Percentiles rank a stretch among this genome's conserved stretches.
These are phyloP conservation scores for Manihot esculenta DNA, from an alignment of 441 rosid genomes.

Conservation along the genomic window DNA sequence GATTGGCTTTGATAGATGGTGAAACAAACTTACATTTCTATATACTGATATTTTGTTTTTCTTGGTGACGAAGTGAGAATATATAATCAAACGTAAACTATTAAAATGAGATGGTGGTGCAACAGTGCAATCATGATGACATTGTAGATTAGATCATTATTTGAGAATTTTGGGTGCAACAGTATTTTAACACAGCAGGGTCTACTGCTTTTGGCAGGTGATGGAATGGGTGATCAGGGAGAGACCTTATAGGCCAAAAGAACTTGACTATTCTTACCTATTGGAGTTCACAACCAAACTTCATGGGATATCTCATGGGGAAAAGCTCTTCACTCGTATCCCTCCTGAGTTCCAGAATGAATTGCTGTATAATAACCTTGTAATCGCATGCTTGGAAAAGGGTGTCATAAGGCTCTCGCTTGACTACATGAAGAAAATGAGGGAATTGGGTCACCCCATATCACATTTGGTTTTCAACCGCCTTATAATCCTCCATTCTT, in stretches of 20 bases:
- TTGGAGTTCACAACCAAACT: slow-evolving; percentile 73
- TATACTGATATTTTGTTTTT: background rate
- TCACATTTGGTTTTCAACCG: slow-evolving; percentile 78
- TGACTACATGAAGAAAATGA: slow-evolving; percentile 87
- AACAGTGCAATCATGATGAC: background rate
- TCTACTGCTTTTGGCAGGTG: slow-evolving; percentile 44
- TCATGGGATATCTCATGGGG: slow-evolving; percentile 71
- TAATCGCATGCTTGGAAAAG: slow-evolving; percentile 75
- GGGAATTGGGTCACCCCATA: slow-evolving; percentile 66
- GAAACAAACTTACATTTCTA: background rate
- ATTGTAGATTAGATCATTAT: background rate
- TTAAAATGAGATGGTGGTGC: background rate
- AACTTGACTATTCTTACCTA: slow-evolving; percentile 72
- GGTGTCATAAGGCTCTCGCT: slow-evolving; percentile 70
- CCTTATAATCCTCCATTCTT: slow-evolving; percentile 70
- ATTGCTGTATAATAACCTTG: slow-evolving; percentile 80
- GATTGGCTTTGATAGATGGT: background rate
- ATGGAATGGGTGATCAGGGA: slow-evolving; percentile 91
- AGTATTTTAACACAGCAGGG: background rate
- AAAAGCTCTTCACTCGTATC: slow-evolving; percentile 63
- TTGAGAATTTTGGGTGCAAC: background rate
- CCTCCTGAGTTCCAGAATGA: slow-evolving; percentile 79
- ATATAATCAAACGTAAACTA: background rate
- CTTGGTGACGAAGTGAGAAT: background rate
- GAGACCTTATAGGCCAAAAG: slow-evolving; percentile 68